Percentiles rank a stretch among this genome's conserved stretches.
Evolutionary conservation across 2,329 filamentous ascomycete species (phyloP).

Genomic region (Pseudopyrenochaeta lycopersici): DNA sequence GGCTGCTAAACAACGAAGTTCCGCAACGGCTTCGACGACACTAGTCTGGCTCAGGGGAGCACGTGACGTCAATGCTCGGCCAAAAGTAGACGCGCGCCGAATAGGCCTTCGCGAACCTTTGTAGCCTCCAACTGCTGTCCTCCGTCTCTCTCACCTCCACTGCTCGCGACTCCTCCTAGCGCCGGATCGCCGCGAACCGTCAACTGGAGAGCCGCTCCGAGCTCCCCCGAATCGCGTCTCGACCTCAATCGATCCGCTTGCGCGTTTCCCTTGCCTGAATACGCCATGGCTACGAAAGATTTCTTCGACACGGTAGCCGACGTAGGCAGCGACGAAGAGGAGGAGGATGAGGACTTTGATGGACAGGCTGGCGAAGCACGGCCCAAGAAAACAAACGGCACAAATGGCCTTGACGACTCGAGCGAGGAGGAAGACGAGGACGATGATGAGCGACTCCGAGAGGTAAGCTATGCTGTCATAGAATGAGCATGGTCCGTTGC

Average conservation of each 20-base stretch:
- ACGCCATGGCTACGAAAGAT: slow-evolving; percentile 57
- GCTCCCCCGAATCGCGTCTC: slow-evolving; percentile 16
- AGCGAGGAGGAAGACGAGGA: slow-evolving; percentile 53
- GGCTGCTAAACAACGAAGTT: neutral
- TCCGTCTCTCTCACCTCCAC: slow-evolving; percentile 26
- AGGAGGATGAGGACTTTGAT: slow-evolving; percentile 51
- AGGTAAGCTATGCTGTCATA: slow-evolving; percentile 30
- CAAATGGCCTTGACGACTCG: slow-evolving; percentile 46
- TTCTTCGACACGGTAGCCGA: slow-evolving; percentile 87
- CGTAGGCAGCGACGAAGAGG: slow-evolving; percentile 69
- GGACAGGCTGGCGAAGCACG: slow-evolving; percentile 32
- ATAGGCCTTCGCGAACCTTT: slow-evolving; percentile 20
- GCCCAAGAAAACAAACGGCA: slow-evolving; percentile 38
- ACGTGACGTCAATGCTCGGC: slow-evolving; percentile 24
- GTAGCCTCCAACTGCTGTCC: slow-evolving; percentile 23
- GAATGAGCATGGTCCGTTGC: slow-evolving; percentile 2
- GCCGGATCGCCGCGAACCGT: slow-evolving; percentile 25
- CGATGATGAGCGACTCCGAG: slow-evolving; percentile 45
- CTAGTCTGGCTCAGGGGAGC: slow-evolving; percentile 11
- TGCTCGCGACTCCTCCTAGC: slow-evolving; percentile 14
- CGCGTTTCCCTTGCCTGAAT: slow-evolving; percentile 38
- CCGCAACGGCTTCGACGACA: slow-evolving; percentile 1
- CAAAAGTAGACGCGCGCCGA: slow-evolving; percentile 32
- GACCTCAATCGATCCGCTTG: slow-evolving; percentile 20
- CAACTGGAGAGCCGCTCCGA: slow-evolving; percentile 13